A percentile compares a stretch with the other conserved stretches of the same genome.
Evolutionary conservation across 169 alveolate species (phyloP).

Genomic region (Cryptosporidium felis): DNA sequence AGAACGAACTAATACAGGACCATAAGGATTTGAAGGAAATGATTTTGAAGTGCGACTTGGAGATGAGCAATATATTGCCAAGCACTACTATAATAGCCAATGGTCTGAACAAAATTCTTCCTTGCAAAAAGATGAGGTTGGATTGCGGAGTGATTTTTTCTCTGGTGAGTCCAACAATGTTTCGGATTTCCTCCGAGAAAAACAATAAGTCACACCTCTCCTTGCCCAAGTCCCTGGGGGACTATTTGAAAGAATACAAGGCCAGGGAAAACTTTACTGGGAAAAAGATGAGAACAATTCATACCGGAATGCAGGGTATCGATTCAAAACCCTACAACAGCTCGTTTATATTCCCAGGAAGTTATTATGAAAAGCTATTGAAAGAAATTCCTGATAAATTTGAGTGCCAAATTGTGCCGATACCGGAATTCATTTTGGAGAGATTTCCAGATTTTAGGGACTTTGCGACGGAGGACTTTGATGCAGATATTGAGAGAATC

Average conservation of each 20-base stretch:
- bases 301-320: constrained; percentile 40
- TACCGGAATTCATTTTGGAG: constrained; percentile 63
- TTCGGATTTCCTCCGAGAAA: constrained; percentile 52
- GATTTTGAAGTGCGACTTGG: constrained; percentile 17
- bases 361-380: constrained; percentile 32
- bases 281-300: constrained; percentile 38
- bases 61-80: neutral
- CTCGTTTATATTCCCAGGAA: constrained; percentile 50
- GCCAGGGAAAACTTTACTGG: neutral
- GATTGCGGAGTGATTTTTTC: constrained; percentile 54
- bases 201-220: constrained; percentile 25
- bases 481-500: constrained; percentile 31
- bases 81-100: constrained; percentile 49
- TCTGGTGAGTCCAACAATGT: constrained; percentile 61
- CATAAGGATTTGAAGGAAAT: neutral
- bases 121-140: constrained; percentile 5
- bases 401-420: constrained; percentile 24
- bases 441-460: constrained; percentile 65
- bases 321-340: constrained; percentile 18
- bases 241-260: constrained; percentile 22
- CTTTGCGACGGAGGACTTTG: constrained; percentile 36
- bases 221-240: constrained; percentile 20
- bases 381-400: constrained; percentile 14
- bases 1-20: too few species aligned
- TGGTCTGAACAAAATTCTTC: constrained; percentile 4